A percentile compares a stretch with the other conserved stretches of the same genome.
Evolutionary conservation across 2,329 filamentous ascomycete species (phyloP).

Genomic region (Clonostachys rosea): DNA sequence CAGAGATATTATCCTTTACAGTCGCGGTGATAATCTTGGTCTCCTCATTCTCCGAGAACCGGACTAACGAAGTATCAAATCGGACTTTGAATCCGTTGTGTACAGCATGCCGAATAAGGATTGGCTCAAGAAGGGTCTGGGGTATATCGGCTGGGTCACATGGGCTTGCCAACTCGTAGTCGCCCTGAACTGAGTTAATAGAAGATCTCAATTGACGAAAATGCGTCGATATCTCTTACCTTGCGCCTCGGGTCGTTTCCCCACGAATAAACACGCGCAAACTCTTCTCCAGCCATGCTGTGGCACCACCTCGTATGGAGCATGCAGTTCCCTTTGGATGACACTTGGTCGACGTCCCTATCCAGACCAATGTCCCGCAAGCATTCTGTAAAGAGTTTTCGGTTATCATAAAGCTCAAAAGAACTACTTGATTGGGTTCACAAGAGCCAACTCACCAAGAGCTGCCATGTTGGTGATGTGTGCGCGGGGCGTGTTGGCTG

Average conservation of each 20-base stretch:
- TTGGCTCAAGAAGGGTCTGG: slow-evolving; percentile 34
- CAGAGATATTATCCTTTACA: slow-evolving; percentile 27
- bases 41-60: slow-evolving; percentile 8
- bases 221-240: slow-evolving; percentile 13
- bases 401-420: too few relatives aligned
- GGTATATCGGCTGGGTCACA: slow-evolving; percentile 35
- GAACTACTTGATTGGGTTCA: too few relatives aligned
- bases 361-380: slow-evolving; percentile 47
- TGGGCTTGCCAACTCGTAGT: slow-evolving; percentile 34
- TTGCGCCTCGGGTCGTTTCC: slow-evolving; percentile 38
- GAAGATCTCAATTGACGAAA: not conserved
- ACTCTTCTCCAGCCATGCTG: slow-evolving; percentile 48
- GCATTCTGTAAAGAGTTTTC: too few relatives aligned
- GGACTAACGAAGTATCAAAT: slow-evolving; percentile 26
- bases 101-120: slow-evolving; percentile 27
- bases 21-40: slow-evolving; percentile 17
- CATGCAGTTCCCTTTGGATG: slow-evolving; percentile 33
- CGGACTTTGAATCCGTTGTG: slow-evolving; percentile 25
- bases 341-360: slow-evolving; percentile 25
- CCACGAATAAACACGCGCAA: slow-evolving; percentile 43
- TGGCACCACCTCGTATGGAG: slow-evolving; percentile 46
- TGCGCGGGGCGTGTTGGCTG: slow-evolving; percentile 51
- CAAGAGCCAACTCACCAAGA: slow-evolving; percentile 13
- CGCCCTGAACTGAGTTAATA: slow-evolving; percentile 19
- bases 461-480: slow-evolving; percentile 58